phyloP scores from a whole-genome alignment of 2,329 filamentous ascomycete species.

The Penicillium sp. region DNA sequence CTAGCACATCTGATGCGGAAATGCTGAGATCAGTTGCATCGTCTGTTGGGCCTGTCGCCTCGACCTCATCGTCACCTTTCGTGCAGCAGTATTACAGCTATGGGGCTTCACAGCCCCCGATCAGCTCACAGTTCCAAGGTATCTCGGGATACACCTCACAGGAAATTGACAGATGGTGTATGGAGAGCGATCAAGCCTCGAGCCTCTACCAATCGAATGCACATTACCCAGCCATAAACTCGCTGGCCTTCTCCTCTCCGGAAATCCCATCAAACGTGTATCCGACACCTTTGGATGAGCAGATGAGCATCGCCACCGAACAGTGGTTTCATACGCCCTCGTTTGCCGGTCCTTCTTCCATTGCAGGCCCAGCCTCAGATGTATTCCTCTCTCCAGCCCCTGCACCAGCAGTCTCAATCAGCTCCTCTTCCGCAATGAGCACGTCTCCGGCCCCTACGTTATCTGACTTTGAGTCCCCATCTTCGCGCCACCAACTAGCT shows the following conservation, averaged over 20 bases:
- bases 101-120: neutral
- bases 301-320: conserved; percentile 5
- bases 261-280: conserved; percentile 8
- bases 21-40: conserved; percentile 8
- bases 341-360: conserved; percentile 1
- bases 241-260: conserved; percentile 8
- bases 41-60: conserved; percentile 5
- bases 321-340: conserved; percentile 11
- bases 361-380: conserved; percentile 1
- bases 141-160: conserved; percentile 15
- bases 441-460: conserved; percentile 14
- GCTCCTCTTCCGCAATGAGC: conserved; percentile 11
- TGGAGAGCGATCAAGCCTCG: conserved; percentile 13
- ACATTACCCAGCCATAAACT: conserved; percentile 3
- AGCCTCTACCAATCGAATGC: conserved; percentile 8
- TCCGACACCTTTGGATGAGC: conserved; percentile 1
- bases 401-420: conserved; percentile 5
- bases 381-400: conserved; percentile 14
- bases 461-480: conserved; percentile 16
- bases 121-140: neutral
- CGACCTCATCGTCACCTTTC: conserved; percentile 13
- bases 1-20: conserved; percentile 14
- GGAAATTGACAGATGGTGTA: conserved; percentile 22
- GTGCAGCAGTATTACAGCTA: conserved; percentile 15
- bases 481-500: conserved; percentile 4